Percentiles rank a stretch among this genome's conserved stretches.
phyloP scores from a whole-genome alignment of 352 stramenopile genomes.

The Phytophthora quininea region DNA sequence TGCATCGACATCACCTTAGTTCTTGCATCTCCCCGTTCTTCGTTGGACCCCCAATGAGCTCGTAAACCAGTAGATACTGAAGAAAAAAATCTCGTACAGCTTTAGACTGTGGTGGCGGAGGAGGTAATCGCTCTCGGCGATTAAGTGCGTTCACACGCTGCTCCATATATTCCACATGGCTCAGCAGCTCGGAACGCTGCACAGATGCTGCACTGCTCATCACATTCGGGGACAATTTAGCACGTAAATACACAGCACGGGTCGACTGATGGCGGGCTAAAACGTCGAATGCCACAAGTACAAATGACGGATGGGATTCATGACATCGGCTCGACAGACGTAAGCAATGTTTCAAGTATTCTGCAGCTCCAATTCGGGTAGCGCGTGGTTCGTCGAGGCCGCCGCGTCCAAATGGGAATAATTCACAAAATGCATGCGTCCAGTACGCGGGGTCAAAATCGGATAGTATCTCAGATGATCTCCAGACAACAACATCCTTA shows the following conservation, averaged over 20 bases:
- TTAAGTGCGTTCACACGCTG: not conserved
- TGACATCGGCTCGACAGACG: slow-evolving; percentile 2
- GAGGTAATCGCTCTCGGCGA: not conserved
- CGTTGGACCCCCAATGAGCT: slow-evolving; percentile 9
- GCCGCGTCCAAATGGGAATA: slow-evolving; percentile 5
- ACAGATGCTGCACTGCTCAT: slow-evolving; percentile 5
- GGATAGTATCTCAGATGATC: not conserved
- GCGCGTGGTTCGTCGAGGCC: slow-evolving; percentile 5
- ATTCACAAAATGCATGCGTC: slow-evolving; percentile 1
- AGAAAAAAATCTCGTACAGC: not conserved
- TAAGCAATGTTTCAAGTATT: slow-evolving; percentile 10
- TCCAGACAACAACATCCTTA: not conserved
- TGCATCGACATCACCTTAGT: slow-evolving; percentile 7
- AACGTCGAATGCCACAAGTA: slow-evolving; percentile 11
- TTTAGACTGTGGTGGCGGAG: slow-evolving; percentile 2
- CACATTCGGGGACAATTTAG: slow-evolving; percentile 3
- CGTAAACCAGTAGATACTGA: slow-evolving; percentile 5
- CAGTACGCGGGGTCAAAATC: slow-evolving; percentile 1
- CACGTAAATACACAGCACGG: slow-evolving; percentile 2
- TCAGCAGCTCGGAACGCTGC: slow-evolving; percentile 4
- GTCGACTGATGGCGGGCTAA: slow-evolving; percentile 3
- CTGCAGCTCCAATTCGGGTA: slow-evolving; percentile 2
- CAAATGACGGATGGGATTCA: slow-evolving; percentile 7
- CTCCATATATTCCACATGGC: slow-evolving; percentile 8
- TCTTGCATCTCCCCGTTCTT: slow-evolving; percentile 4